A percentile compares a stretch with the other conserved stretches of the same genome.
Conservation (phyloP, 176 grass and related monocot species). For the Puya raimondii region DNA sequence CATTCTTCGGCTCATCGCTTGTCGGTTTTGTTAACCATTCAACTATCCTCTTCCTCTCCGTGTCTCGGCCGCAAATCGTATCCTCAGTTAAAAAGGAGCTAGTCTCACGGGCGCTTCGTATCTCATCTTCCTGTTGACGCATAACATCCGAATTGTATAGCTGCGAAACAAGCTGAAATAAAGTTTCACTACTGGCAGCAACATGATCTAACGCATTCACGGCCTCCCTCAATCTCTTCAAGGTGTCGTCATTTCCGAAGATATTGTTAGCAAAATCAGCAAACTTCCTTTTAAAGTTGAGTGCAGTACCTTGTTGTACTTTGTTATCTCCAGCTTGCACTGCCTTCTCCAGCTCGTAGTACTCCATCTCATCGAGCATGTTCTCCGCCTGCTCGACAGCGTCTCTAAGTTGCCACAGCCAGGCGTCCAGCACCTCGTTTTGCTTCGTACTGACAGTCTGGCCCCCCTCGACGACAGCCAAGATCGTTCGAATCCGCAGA, state of each 20-base stretch:
- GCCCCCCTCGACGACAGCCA: conserved; percentile 10
- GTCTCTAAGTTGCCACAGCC: background rate
- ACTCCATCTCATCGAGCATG: too few relatives aligned
- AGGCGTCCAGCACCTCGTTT: conserved; percentile 18
- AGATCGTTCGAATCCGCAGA: conserved; percentile 9
- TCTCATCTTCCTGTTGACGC: background rate
- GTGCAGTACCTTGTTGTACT: too few relatives aligned
- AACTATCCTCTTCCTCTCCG: too few relatives aligned
- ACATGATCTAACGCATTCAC: conserved; percentile 21
- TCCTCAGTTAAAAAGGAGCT: conserved; percentile 16
- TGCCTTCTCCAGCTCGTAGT: too few relatives aligned
- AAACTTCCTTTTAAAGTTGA: background rate
- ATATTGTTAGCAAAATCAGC: background rate
- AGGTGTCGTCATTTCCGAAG: background rate
- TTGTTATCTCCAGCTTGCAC: conserved; percentile 15
- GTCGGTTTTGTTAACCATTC: too few relatives aligned
- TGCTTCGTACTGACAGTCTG: conserved; percentile 14
- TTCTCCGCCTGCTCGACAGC: too few relatives aligned
- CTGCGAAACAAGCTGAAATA: conserved; percentile 10
- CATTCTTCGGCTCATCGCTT: too few relatives aligned
- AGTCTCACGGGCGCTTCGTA: background rate
- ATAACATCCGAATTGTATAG: background rate
- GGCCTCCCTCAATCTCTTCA: conserved; percentile 11
- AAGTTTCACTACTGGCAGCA: conserved; percentile 1
- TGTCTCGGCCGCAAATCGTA: too few relatives aligned